These are phyloP conservation scores for Ogataea neopini DNA, from an alignment of 805 yeast genomes.

Conservation along the genomic window DNA sequence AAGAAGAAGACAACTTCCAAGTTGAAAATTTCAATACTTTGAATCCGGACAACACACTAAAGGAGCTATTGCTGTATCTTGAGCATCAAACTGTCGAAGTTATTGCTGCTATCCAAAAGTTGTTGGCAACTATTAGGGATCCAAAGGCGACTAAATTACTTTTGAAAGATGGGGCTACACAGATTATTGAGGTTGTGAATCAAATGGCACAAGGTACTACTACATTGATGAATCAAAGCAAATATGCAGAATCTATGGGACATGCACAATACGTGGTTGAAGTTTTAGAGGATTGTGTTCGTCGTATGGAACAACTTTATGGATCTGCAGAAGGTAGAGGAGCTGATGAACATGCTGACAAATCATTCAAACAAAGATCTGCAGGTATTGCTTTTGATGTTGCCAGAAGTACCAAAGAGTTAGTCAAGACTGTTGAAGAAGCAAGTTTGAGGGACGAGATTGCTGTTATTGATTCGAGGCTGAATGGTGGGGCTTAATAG, in stretches of 20 bases:
- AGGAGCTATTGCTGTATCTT: constrained; percentile 77
- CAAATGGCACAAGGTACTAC: constrained; percentile 91
- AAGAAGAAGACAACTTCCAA: constrained; percentile 46
- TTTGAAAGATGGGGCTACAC: constrained; percentile 67
- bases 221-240: constrained; percentile 83
- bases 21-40: constrained; percentile 76
- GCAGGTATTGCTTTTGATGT: constrained; percentile 97
- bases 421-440: constrained; percentile 94
- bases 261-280: constrained; percentile 92
- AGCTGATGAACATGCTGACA: constrained; percentile 75
- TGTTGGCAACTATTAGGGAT: constrained; percentile 73
- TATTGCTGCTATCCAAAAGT: constrained; percentile 82
- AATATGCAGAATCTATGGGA: constrained; percentile 80
- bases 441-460: constrained; percentile 87
- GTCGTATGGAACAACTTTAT: constrained; percentile 77
- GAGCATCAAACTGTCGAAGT: constrained; percentile 95
- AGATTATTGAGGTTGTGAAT: constrained; percentile 75
- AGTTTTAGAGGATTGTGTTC: constrained; percentile 80
- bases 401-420: constrained; percentile 93
- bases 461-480: constrained; percentile 71
- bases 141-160: constrained; percentile 77
- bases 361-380: constrained; percentile 85
- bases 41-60: constrained; percentile 85
- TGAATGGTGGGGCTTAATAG: constrained; percentile 24
- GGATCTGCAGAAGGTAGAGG: constrained; percentile 35